phyloP scores from a whole-genome alignment of 768 basidiomycete genomes.

The Suillus subluteus region DNA sequence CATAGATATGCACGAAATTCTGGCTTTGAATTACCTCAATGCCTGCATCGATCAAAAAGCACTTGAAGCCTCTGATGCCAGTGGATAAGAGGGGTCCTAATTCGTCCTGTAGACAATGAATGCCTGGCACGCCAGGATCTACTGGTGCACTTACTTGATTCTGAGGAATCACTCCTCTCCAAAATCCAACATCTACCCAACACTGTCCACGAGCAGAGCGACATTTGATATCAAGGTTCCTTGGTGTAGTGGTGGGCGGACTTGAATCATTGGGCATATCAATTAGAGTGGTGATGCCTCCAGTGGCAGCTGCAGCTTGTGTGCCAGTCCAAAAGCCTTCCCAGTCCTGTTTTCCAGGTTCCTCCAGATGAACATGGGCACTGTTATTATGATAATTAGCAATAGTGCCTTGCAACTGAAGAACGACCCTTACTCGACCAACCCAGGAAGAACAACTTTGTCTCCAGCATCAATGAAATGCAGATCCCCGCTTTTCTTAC shows the following conservation, averaged over 20 bases:
- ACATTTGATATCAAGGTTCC: conserved; percentile 73
- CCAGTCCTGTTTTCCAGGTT: conserved; percentile 92
- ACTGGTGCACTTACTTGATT: conserved; percentile 63
- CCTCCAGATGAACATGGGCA: conserved; percentile 91
- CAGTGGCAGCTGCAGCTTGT: conserved; percentile 83
- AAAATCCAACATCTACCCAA: conserved; percentile 76
- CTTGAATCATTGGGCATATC: conserved; percentile 99
- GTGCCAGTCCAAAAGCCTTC: conserved; percentile 96
- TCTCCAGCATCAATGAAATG: conserved; percentile 61
- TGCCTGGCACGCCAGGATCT: neutral
- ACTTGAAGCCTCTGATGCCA: conserved; percentile 96
- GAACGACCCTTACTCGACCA: conserved; percentile 67
- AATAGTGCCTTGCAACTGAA: neutral
- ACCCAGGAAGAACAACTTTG: conserved; percentile 70
- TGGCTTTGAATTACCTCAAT: conserved; percentile 64
- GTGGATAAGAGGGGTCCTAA: conserved; percentile 73
- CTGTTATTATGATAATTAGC: conserved; percentile 38
- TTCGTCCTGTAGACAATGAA: conserved; percentile 50
- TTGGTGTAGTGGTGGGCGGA: conserved; percentile 89
- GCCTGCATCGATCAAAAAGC: conserved; percentile 94
- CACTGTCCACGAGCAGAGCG: conserved; percentile 68
- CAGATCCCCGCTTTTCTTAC: conserved; percentile 19
- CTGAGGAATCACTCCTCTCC: conserved; percentile 93
- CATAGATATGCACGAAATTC: conserved; percentile 10
- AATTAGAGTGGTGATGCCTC: conserved; percentile 90